Base-by-base conservation (phyloP, 257 asterid genomes). In the Datura wrightii region DNA sequence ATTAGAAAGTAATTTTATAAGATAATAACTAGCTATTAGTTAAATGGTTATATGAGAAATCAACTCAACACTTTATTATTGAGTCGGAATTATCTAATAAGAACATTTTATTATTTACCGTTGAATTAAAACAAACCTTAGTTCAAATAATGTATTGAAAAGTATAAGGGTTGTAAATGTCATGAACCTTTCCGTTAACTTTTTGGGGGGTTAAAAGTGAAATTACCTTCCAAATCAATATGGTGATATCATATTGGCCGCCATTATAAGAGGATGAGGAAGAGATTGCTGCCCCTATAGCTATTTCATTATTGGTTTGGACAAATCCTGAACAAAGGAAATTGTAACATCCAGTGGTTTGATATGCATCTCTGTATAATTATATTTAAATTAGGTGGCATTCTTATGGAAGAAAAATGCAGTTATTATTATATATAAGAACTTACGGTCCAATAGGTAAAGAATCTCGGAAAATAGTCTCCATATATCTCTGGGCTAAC, bases 171-270 rank as follows among this genome's bases (percentile, higher is more conserved):
- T 24, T 24, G 31, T 24, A 24, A 24, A 24, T 24, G 31, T 24
- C 31, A 24, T 24, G 31, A 24, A 24, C 31, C 31, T 24, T 24
- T 24, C 31, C 31, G 31, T 24, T 24, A 24, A 24, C 31, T 24
- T 24, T 24, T 24, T 24, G 31, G 31, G 31, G 31, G 42, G 4
- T 14, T 14, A 66, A 66, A 74, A 74, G 58, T 24, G 42, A 7
- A 81, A 55, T 89, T 92, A 95, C 98, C 98, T 95, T 95, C 84
- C 84, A 88, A 16, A 88, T 72, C 18, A 80, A 69, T 46, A 86
- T 34, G 80, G 71, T 76, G 63, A 86, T 46, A 80, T 88, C 90
- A 19, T 16, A 74, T 67, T 84, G 90, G 48, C 37, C n/a, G 11
- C 86, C 83, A 44, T 70, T 56, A 74, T 76, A 60, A 72, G 58